phyloP scores from a whole-genome alignment of 306 rosid genomes.

The Rosa lucieae region DNA sequence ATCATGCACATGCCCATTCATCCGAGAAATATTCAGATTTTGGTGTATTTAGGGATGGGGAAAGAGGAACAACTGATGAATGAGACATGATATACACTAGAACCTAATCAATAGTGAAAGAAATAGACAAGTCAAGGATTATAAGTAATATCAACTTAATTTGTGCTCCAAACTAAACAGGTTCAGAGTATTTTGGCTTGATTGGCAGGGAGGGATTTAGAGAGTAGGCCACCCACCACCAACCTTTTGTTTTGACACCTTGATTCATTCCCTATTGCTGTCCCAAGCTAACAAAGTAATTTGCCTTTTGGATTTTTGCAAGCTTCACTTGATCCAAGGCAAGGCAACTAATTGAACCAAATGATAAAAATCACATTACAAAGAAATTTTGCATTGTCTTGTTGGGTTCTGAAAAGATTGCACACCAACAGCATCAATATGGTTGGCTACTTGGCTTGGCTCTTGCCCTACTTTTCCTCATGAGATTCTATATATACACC shows the following conservation, averaged over 20 bases:
- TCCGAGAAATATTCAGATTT: neutral
- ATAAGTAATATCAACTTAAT: neutral
- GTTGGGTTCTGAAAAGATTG: constrained; percentile 20
- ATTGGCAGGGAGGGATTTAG: constrained; percentile 18
- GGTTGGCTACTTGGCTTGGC: constrained; percentile 26
- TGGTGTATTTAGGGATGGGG: neutral
- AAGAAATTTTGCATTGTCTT: constrained; percentile 15
- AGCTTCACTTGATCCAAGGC: constrained; percentile 57
- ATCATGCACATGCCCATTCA: neutral
- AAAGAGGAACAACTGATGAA: neutral
- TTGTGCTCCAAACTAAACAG: constrained; percentile 26
- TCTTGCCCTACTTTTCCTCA: constrained; percentile 42
- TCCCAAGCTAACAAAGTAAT: constrained; percentile 30
- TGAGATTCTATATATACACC: constrained; percentile 50
- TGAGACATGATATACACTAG: neutral
- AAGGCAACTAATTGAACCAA: constrained; percentile 18
- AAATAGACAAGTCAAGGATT: constrained; percentile 7
- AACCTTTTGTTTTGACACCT: constrained; percentile 25
- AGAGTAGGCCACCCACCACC: constrained; percentile 71
- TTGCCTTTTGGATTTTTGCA: constrained; percentile 60
- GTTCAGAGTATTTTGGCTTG: constrained; percentile 53
- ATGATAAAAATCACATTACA: constrained; percentile 12
- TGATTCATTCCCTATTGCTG: constrained; percentile 19
- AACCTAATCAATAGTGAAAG: neutral
- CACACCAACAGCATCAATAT: constrained; percentile 28